Evolutionary conservation across 192 early-diverging fungal species (phyloP).

Genomic region (Coemansia javaensis): DNA sequence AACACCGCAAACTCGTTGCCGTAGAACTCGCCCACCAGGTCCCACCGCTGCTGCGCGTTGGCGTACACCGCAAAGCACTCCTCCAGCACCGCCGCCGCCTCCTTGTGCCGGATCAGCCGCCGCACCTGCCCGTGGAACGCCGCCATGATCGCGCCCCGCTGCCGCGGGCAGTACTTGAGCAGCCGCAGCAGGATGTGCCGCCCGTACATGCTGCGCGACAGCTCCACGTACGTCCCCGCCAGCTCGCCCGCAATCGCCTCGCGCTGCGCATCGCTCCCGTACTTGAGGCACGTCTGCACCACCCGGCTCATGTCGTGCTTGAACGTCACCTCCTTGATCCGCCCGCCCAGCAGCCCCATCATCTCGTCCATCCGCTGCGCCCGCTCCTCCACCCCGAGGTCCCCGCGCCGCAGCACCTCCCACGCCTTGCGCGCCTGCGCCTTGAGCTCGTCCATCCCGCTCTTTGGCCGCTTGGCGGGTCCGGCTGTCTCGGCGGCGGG

Average conservation of each 20-base stretch:
- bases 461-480: too few relatives aligned
- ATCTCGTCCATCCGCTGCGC: constrained; percentile 66
- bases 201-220: constrained; percentile 78
- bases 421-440: constrained; percentile 71
- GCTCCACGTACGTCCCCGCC: constrained; percentile 64
- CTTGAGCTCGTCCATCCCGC: constrained; percentile 59
- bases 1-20: constrained; percentile 88
- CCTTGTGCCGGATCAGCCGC: constrained; percentile 83
- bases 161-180: constrained; percentile 74
- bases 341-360: constrained; percentile 76
- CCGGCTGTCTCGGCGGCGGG: constrained; percentile 30
- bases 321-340: constrained; percentile 82
- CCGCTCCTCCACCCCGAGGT: constrained; percentile 61
- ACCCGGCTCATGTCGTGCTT: constrained; percentile 95
- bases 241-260: constrained; percentile 77
- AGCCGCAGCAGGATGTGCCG: constrained; percentile 84
- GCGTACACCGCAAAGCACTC: constrained; percentile 77
- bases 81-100: constrained; percentile 82
- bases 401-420: constrained; percentile 77
- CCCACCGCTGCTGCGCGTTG: constrained; percentile 65
- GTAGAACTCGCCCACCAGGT: constrained; percentile 87
- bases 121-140: constrained; percentile 77
- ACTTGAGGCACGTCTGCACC: constrained; percentile 87
- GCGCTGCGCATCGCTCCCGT: constrained; percentile 74
- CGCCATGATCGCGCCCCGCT: constrained; percentile 65